A percentile compares a stretch with the other conserved stretches of the same genome.
These are phyloP conservation scores for Aspergillus piperis DNA, from an alignment of 2,329 filamentous ascomycete species.

Conservation along the genomic window DNA sequence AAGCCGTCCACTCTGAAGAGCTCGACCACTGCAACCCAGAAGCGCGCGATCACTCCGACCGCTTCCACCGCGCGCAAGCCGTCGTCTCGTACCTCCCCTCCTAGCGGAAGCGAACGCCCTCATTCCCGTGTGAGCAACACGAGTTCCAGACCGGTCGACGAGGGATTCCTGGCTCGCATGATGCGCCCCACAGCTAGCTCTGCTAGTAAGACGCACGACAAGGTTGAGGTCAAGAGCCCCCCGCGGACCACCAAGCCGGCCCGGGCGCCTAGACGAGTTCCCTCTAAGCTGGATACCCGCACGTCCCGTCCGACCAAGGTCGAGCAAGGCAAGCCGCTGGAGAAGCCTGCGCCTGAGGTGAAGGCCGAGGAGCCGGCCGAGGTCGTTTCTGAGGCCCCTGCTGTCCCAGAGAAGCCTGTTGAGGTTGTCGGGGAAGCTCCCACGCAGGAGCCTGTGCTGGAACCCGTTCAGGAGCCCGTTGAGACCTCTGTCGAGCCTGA, in stretches of 20 bases:
- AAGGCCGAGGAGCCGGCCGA: slow-evolving; percentile 12
- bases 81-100: slow-evolving; percentile 35
- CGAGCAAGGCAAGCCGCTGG: slow-evolving; percentile 15
- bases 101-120: slow-evolving; percentile 37
- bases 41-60: slow-evolving; percentile 28
- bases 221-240: slow-evolving; percentile 44
- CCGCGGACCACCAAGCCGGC: slow-evolving; percentile 31
- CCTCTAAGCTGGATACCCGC: slow-evolving; percentile 28
- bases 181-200: slow-evolving; percentile 55
- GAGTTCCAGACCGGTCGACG: slow-evolving; percentile 43
- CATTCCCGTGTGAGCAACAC: slow-evolving; percentile 44
- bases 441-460: slow-evolving; percentile 5
- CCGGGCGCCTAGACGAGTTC: slow-evolving; percentile 26
- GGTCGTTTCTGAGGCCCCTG: background rate
- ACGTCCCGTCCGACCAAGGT: slow-evolving; percentile 23
- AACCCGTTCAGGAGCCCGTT: background rate
- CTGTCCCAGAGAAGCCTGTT: slow-evolving; percentile 13
- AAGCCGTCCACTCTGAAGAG: slow-evolving; percentile 41
- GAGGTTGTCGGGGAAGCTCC: slow-evolving; percentile 4
- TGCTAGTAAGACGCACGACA: slow-evolving; percentile 52
- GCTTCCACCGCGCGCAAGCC: slow-evolving; percentile 32
- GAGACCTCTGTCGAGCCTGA: slow-evolving; percentile 3
- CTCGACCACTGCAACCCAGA: slow-evolving; percentile 23
- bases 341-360: background rate
- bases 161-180: slow-evolving; percentile 53